phyloP scores from a whole-genome alignment of 345 rosid genomes.

The Salix arbutifolia region DNA sequence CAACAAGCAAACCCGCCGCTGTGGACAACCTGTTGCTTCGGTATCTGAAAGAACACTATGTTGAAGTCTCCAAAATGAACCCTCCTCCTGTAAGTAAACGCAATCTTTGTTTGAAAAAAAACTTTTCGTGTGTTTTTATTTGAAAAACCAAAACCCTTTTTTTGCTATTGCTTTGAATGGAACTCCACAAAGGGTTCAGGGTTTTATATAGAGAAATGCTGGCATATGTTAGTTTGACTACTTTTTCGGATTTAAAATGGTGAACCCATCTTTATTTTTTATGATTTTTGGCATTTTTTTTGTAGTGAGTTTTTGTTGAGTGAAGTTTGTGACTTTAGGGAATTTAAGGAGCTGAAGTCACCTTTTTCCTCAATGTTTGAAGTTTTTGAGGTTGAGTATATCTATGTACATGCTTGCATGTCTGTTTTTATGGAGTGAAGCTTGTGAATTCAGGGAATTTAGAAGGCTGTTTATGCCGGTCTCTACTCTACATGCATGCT shows the following conservation, averaged over 20 bases:
- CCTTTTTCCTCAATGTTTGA: neutral
- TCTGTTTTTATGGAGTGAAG: neutral
- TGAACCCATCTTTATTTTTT: neutral
- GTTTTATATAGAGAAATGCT: neutral
- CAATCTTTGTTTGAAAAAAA: neutral
- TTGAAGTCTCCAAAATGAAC: constrained; percentile 76
- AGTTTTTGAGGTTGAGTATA: neutral
- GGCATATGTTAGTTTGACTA: neutral
- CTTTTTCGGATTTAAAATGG: neutral
- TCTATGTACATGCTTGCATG: neutral
- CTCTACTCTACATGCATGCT: neutral
- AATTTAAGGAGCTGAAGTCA: neutral
- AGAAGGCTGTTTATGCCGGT: neutral
- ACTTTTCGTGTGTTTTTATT: neutral
- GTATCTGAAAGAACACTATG: constrained; percentile 88
- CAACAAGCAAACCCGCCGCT: constrained; percentile 41
- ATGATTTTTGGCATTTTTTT: neutral
- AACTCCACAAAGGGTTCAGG: neutral
- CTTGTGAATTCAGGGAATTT: neutral
- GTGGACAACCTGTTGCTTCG: constrained; percentile 75
- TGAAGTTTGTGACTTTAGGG: neutral
- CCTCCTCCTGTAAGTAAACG: constrained; percentile 70
- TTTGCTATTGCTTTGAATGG: neutral
- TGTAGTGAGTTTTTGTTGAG: neutral
- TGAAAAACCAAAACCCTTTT: neutral